These are phyloP conservation scores for Beauveria sp. DNA, from an alignment of 2,329 filamentous ascomycete species.

Conservation along the genomic window DNA sequence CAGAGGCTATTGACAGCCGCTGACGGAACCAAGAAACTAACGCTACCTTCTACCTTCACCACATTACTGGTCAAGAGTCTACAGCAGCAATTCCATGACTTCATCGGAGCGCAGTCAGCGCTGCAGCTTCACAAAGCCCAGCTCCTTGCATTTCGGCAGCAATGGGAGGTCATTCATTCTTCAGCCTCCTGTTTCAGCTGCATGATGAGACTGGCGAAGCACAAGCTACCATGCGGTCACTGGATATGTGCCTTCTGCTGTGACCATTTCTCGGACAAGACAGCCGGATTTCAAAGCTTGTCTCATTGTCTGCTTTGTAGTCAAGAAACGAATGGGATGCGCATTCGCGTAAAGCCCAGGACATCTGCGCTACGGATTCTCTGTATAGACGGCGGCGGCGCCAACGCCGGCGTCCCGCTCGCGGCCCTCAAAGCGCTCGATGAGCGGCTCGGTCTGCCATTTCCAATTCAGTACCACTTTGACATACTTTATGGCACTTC, in stretches of 20 bases:
- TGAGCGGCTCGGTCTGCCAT: not conserved
- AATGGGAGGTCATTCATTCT: not conserved
- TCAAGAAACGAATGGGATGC: not conserved
- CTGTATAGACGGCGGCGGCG: not conserved
- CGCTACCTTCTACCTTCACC: not conserved
- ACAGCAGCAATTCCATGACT: not conserved
- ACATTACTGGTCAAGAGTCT: not conserved
- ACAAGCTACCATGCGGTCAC: not conserved
- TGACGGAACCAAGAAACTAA: not conserved
- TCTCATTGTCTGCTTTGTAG: not conserved
- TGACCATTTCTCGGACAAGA: not conserved
- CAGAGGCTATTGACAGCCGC: not conserved
- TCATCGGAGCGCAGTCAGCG: not conserved
- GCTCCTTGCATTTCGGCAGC: not conserved
- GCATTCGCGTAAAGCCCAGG: not conserved
- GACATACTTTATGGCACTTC: too few species aligned
- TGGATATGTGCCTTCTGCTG: not conserved
- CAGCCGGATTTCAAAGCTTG: not conserved
- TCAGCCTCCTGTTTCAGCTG: not conserved
- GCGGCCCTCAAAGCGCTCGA: not conserved
- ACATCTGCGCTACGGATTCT: not conserved
- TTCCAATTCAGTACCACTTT: too few species aligned
- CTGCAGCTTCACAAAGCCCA: not conserved
- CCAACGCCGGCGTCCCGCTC: not conserved
- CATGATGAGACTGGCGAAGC: not conserved